These are phyloP conservation scores for Xylaria sp. DNA, from an alignment of 2,329 filamentous ascomycete genomes.

Conservation along the genomic window DNA sequence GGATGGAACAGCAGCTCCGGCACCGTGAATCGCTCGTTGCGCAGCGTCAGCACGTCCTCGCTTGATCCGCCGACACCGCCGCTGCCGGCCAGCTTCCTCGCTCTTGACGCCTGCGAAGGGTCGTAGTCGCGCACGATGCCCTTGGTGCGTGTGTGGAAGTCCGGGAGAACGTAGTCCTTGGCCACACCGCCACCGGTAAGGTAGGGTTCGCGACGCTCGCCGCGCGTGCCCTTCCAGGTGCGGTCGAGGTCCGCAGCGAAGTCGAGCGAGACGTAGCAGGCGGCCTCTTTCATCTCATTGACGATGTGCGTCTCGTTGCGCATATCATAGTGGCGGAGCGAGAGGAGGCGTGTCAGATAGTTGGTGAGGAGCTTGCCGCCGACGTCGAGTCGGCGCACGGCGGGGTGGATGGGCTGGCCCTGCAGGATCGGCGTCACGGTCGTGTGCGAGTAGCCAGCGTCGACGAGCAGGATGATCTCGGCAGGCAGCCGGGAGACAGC, in stretches of 20 bases:
- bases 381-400: constrained; percentile 82
- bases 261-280: constrained; percentile 79
- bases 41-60: constrained; percentile 83
- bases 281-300: constrained; percentile 92
- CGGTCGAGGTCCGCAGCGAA: constrained; percentile 79
- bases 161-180: constrained; percentile 89
- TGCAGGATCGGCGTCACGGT: constrained; percentile 85
- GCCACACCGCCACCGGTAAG: constrained; percentile 64
- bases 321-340: constrained; percentile 92
- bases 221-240: constrained; percentile 77
- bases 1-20: constrained; percentile 91
- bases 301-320: constrained; percentile 91
- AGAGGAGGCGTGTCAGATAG: constrained; percentile 86
- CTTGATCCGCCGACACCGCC: constrained; percentile 48
- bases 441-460: constrained; percentile 91
- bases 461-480: constrained; percentile 85
- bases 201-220: constrained; percentile 56
- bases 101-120: constrained; percentile 60
- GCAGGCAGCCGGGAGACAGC: constrained; percentile 56
- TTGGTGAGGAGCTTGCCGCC: constrained; percentile 95
- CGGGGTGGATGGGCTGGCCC: constrained; percentile 78
- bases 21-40: constrained; percentile 89
- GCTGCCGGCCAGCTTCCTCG: constrained; percentile 45
- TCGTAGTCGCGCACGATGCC: constrained; percentile 81
- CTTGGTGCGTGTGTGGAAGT: constrained; percentile 63